These are phyloP conservation scores for Cucurbita pepo DNA, from an alignment of 306 rosid genomes.

Conservation along the genomic window DNA sequence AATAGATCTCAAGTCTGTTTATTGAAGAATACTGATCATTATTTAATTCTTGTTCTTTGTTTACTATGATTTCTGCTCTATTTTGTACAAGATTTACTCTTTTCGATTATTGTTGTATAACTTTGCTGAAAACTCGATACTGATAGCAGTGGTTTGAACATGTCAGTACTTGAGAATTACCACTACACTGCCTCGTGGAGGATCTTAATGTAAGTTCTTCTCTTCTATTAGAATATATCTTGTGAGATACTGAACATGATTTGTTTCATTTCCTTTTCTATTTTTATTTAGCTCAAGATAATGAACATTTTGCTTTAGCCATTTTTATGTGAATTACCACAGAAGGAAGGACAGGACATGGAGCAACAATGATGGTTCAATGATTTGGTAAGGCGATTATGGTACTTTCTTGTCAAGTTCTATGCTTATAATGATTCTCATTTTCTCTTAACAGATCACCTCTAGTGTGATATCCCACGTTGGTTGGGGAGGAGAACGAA, in stretches of 20 bases:
- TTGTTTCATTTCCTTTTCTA: not conserved
- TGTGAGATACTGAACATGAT: not conserved
- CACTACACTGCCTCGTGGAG: not conserved
- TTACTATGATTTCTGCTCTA: not conserved
- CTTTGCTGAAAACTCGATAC: not conserved
- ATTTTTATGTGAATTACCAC: not conserved
- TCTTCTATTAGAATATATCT: not conserved
- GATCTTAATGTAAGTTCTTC: slow-evolving; percentile 2
- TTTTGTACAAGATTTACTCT: not conserved
- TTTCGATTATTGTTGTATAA: not conserved
- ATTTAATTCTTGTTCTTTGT: not conserved
- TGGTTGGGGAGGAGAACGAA: too few species aligned
- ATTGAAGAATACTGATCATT: not conserved
- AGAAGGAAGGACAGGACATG: not conserved
- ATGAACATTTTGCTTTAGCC: not conserved
- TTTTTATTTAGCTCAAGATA: not conserved
- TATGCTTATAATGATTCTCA: not conserved
- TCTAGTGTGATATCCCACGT: too few species aligned
- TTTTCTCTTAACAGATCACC: not conserved
- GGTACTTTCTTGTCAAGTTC: not conserved
- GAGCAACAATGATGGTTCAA: not conserved
- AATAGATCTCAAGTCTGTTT: slow-evolving; percentile 8
- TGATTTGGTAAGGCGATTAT: not conserved
- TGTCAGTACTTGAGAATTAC: not conserved
- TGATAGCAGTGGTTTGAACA: not conserved